phyloP scores from a whole-genome alignment of 805 yeast species.

The Saturnispora dispora region DNA sequence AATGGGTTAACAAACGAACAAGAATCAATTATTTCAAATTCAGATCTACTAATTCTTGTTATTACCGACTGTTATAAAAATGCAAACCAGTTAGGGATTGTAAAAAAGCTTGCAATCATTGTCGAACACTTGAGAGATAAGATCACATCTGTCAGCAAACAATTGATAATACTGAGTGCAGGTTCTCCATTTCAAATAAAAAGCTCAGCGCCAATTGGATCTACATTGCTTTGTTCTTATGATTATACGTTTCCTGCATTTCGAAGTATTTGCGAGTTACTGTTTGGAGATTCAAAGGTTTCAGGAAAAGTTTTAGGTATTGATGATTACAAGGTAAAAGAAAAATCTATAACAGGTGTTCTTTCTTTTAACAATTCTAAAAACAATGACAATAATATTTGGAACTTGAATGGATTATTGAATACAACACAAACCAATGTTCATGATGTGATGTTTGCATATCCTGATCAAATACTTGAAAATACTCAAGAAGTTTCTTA shows the following conservation, averaged over 20 bases:
- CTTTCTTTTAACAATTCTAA: not conserved
- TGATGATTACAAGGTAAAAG: not conserved
- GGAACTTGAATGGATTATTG: slow-evolving; percentile 8
- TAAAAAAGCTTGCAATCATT: slow-evolving; percentile 43
- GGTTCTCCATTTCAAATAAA: slow-evolving; percentile 56
- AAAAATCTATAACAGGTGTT: not conserved
- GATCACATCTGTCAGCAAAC: slow-evolving; percentile 29
- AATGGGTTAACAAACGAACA: slow-evolving; percentile 47
- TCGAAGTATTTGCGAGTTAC: slow-evolving; percentile 38
- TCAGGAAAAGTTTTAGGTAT: slow-evolving; percentile 48
- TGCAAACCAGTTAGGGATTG: slow-evolving; percentile 53
- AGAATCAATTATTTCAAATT: slow-evolving; percentile 42
- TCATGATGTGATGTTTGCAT: not conserved
- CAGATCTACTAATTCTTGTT: slow-evolving; percentile 42
- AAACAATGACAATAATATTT: not conserved
- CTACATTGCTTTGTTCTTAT: slow-evolving; percentile 50
- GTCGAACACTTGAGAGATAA: slow-evolving; percentile 7
- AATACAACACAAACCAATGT: slow-evolving; percentile 5
- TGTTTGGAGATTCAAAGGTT: slow-evolving; percentile 46
- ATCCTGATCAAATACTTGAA: not conserved
- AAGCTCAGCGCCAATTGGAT: slow-evolving; percentile 44
- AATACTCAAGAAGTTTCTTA: not conserved
- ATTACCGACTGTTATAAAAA: slow-evolving; percentile 50
- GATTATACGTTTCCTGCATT: slow-evolving; percentile 49
- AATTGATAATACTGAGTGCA: slow-evolving; percentile 50